Percentiles rank a stretch among this genome's conserved stretches.
Evolutionary conservation across 106 monocot genomes (phyloP).

Genomic region (Dendrobium catenatum): DNA sequence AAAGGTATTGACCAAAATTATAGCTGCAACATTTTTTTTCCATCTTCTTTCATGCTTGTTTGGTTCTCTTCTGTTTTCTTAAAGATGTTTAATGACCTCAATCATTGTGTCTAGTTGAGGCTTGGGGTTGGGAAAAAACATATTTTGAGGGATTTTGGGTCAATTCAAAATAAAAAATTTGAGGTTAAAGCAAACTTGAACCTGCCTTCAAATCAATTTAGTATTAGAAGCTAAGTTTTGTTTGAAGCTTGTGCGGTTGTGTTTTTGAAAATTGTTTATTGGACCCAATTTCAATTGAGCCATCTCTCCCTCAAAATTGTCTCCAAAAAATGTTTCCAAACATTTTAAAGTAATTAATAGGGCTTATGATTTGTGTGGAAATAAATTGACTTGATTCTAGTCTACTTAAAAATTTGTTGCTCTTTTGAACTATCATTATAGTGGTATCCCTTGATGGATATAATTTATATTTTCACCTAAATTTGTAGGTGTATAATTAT

Average conservation of each 20-base stretch:
- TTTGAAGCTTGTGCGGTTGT: neutral
- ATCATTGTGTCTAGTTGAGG: neutral
- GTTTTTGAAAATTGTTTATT: too few relatives aligned
- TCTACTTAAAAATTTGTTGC: neutral
- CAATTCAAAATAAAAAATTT: neutral
- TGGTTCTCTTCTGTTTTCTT: neutral
- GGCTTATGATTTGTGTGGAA: neutral
- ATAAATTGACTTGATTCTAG: neutral
- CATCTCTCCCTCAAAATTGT: too few relatives aligned
- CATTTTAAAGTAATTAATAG: neutral
- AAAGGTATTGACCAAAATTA: conserved; percentile 48
- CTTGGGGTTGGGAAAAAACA: neutral
- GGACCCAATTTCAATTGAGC: too few relatives aligned
- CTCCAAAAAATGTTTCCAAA: neutral
- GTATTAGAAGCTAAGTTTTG: neutral
- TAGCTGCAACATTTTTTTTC: neutral
- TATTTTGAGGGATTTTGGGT: neutral
- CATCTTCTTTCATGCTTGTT: neutral
- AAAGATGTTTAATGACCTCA: neutral
- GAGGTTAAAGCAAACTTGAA: neutral
- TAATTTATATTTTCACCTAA: too few relatives aligned
- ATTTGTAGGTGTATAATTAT: too few relatives aligned
- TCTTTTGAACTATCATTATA: neutral
- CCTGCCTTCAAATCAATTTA: neutral
- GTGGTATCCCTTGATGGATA: neutral